phyloP scores from a whole-genome alignment of 1,284 basidiomycete genomes.

The Cryptococcus depauperatus region DNA sequence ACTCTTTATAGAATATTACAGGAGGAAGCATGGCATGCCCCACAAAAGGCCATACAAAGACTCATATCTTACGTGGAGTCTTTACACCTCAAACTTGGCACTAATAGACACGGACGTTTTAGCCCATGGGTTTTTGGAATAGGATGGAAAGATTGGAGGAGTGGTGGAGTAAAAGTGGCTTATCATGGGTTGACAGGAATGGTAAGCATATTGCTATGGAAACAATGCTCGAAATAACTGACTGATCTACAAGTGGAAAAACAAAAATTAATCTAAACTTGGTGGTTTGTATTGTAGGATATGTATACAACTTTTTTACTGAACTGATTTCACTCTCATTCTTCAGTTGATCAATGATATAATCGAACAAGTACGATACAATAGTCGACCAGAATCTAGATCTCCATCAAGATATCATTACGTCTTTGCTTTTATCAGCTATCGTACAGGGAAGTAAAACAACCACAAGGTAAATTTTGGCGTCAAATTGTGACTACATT shows the following conservation, averaged over 20 bases:
- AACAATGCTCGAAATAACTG: neutral
- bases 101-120: neutral
- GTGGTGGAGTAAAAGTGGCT: slow-evolving; percentile 15
- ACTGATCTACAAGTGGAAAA: neutral
- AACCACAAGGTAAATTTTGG: no score
- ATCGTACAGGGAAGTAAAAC: no score
- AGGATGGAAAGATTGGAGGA: slow-evolving; percentile 14
- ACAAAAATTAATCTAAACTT: neutral
- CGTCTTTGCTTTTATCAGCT: no score
- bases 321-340: no score
- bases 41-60: slow-evolving; percentile 8
- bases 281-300: no score
- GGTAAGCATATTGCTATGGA: slow-evolving; percentile 6
- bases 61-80: slow-evolving; percentile 6
- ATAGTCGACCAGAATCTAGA: no score
- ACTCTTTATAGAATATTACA: slow-evolving; percentile 12
- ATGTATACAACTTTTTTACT: neutral
- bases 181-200: slow-evolving; percentile 18
- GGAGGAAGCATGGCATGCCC: slow-evolving; percentile 18
- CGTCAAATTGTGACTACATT: no score
- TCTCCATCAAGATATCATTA: no score
- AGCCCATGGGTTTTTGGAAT: slow-evolving; percentile 14
- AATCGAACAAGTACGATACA: no score
- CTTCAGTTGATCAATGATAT: no score
- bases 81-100: slow-evolving; percentile 1